Evolutionary conservation across 345 rosid genomes (phyloP).

Genomic region (Raphanus raphanistrum): DNA sequence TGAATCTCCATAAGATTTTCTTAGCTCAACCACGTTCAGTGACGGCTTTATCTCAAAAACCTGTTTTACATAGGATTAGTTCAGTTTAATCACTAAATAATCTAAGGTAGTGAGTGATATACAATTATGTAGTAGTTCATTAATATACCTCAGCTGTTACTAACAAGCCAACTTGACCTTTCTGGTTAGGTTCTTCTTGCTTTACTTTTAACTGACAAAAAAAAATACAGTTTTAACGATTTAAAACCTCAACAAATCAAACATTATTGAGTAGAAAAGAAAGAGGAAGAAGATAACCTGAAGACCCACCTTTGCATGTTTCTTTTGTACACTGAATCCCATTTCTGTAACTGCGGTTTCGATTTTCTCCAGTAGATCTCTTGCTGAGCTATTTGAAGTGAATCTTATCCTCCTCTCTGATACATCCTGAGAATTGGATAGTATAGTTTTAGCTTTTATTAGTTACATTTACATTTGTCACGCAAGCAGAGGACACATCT

Average conservation of each 20-base stretch:
- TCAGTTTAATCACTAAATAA: neutral
- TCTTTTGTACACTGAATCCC: slow-evolving; percentile 88
- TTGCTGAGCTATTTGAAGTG: slow-evolving; percentile 71
- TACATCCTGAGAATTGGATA: slow-evolving; percentile 51
- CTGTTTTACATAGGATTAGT: slow-evolving; percentile 41
- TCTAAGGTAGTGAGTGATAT: neutral
- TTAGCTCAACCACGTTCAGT: slow-evolving; percentile 76
- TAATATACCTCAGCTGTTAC: slow-evolving; percentile 80
- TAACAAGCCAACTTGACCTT: slow-evolving; percentile 52
- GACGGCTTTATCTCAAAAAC: slow-evolving; percentile 83
- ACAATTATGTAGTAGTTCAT: neutral
- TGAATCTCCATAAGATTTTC: slow-evolving; percentile 83
- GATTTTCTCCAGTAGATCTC: slow-evolving; percentile 74
- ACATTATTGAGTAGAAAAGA: neutral
- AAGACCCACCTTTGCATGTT: slow-evolving; percentile 67
- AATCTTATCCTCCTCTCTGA: slow-evolving; percentile 95
- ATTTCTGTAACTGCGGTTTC: slow-evolving; percentile 65
- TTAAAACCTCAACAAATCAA: neutral
- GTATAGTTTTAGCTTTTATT: neutral
- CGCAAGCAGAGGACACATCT: slow-evolving; percentile 8
- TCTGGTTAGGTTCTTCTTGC: slow-evolving; percentile 57
- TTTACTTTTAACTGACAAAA: slow-evolving; percentile 64
- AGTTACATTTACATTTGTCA: neutral
- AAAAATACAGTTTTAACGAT: neutral
- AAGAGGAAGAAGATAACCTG: neutral